These are phyloP conservation scores for Pestalotiopsis sp. DNA, from an alignment of 2,329 filamentous ascomycete genomes.

Conservation along the genomic window DNA sequence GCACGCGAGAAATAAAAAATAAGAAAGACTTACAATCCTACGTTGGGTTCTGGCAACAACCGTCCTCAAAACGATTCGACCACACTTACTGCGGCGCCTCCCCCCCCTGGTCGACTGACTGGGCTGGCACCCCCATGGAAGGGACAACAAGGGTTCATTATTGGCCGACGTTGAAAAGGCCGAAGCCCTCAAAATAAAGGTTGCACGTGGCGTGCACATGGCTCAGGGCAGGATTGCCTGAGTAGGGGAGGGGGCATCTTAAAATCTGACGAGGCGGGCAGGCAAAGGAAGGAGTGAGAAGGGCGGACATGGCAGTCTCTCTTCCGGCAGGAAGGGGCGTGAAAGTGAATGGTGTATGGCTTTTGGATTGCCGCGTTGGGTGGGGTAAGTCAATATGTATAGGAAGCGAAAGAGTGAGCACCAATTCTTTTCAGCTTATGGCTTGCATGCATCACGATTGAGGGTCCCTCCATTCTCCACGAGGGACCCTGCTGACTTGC, in stretches of 20 bases:
- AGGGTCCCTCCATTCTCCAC: no score
- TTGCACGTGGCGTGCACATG: neutral
- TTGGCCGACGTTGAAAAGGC: neutral
- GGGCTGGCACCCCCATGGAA: neutral
- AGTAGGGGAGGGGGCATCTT: neutral
- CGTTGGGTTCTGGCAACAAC: neutral
- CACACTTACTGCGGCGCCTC: no score
- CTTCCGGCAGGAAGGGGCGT: no score
- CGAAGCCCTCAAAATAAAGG: neutral
- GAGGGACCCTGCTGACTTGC: no score
- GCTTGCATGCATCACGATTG: no score
- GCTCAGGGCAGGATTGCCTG: neutral
- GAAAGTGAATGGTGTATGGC: no score
- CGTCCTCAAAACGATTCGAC: neutral
- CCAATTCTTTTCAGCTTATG: no score
- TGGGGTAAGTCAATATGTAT: no score
- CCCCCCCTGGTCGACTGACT: neutral
- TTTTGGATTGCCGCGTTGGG: no score
- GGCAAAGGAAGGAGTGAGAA: neutral
- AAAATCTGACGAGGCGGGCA: neutral
- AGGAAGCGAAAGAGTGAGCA: no score
- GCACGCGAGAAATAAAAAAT: neutral
- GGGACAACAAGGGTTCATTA: neutral
- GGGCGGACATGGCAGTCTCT: no score
- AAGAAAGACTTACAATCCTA: no score